Base-by-base conservation (phyloP, 2,329 filamentous ascomycete genomes). In the Venturia oleaginea region DNA sequence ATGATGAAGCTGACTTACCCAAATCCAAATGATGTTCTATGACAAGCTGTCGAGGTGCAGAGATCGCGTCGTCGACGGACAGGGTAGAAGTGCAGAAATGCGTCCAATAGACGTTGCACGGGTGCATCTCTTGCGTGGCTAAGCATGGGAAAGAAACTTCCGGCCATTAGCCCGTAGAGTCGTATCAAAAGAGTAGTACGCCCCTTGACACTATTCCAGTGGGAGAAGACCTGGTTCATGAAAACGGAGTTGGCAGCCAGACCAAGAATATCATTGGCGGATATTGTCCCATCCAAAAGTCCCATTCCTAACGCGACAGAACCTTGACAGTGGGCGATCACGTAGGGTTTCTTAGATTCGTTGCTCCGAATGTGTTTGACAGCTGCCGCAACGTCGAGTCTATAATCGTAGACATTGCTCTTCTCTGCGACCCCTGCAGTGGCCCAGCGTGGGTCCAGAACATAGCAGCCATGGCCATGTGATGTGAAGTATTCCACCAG, bases 321-420 rank as follows among this genome's bases (percentile, higher is more conserved):
- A 32, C 85, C 86, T 78, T 86, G 83, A 72, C 85, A 88, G 73
- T 88, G 85, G 1, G 81, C 79, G 42, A 88, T 78, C 3, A 80
- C 79, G 71, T 88, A 87, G 42, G 85, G 61, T 77, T 78, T 27
- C 72, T 68, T 66, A 27, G 64, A 70, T 66, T 67, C 73, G 38
- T 7, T 13, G 17, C 74, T 65, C 6, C 83, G 80, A 63, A 87
- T 83, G 67, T 77, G 76, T 66, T 83, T 76, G 11, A 86, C 72
- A 42, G 80, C 82, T 3, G 84, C 85, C 57, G 74, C 77, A 54
- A 88, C 77, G 70, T 88, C 85, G 5, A 84, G 79, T 0, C 85
- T 80, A 0, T 83, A 78, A 67, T 87, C 84, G 66, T 79, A 86
- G 0, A 40, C 38, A 40, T 8, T 15, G 15, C 38, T 40, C 15